Conservation (phyloP, 1,284 basidiomycete species). For the Cryptococcus wingfieldii region DNA sequence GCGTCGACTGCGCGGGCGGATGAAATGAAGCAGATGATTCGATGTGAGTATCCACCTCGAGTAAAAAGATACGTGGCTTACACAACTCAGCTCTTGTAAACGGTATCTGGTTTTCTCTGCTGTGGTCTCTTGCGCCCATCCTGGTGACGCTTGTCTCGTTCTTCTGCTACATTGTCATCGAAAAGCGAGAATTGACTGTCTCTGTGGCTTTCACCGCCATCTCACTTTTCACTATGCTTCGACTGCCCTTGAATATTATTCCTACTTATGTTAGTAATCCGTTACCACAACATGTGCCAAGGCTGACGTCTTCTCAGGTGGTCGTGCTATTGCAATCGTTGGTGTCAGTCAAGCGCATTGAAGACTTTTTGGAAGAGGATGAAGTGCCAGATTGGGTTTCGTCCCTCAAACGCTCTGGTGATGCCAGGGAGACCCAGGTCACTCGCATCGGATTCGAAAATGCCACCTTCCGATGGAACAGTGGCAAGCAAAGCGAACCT, state of each 20-base stretch:
- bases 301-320: constrained; percentile 14
- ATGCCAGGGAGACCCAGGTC: constrained; percentile 11
- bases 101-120: constrained; percentile 28
- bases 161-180: constrained; percentile 48
- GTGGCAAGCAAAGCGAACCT: constrained; percentile 41
- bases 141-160: constrained; percentile 48
- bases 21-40: constrained; percentile 40
- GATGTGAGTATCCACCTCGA: constrained; percentile 21
- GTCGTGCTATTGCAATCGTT: constrained; percentile 55
- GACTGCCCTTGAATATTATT: constrained; percentile 53
- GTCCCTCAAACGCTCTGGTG: constrained; percentile 53
- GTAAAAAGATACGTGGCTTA: constrained; percentile 4
- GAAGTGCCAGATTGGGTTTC: constrained; percentile 71
- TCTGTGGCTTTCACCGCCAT: constrained; percentile 49
- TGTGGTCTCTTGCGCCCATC: constrained; percentile 43
- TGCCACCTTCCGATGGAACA: constrained; percentile 68
- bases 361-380: constrained; percentile 74
- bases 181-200: constrained; percentile 47
- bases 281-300: not conserved
- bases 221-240: constrained; percentile 49
- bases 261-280: constrained; percentile 31
- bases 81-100: constrained; percentile 31
- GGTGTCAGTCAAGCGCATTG: constrained; percentile 73
- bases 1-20: constrained; percentile 39
- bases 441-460: constrained; percentile 61